Percentiles rank a stretch among this genome's conserved stretches.
Evolutionary conservation across 2,329 filamentous ascomycete genomes (phyloP).

Genomic region (Xylariaceae sp.): DNA sequence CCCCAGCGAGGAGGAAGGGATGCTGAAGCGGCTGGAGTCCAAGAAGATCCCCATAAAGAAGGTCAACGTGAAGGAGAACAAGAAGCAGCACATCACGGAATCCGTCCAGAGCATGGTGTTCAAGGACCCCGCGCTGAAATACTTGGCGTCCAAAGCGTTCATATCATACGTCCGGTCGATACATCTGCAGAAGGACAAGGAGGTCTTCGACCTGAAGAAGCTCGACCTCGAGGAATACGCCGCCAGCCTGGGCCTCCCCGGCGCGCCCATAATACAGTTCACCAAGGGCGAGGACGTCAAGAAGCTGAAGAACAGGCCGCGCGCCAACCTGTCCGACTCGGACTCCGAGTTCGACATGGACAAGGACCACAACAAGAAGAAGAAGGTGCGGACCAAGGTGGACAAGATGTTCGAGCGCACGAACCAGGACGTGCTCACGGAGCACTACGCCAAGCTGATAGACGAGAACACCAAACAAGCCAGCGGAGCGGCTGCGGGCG

Average conservation of each 20-base stretch:
- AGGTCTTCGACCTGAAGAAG: constrained; percentile 78
- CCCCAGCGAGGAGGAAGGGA: constrained; percentile 86
- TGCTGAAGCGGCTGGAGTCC: constrained; percentile 75
- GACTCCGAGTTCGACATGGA: constrained; percentile 52
- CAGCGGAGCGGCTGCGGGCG: constrained; percentile 40
- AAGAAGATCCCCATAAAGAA: constrained; percentile 86
- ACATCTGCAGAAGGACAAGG: constrained; percentile 79
- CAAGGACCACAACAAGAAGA: constrained; percentile 48
- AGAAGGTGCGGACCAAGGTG: constrained; percentile 83
- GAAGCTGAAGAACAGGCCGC: constrained; percentile 77
- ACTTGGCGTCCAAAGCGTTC: constrained; percentile 93
- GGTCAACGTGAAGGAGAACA: constrained; percentile 83
- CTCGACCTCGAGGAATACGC: constrained; percentile 84
- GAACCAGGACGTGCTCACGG: constrained; percentile 93
- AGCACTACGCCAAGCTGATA: constrained; percentile 86
- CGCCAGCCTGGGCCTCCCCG: constrained; percentile 78
- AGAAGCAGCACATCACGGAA: constrained; percentile 78
- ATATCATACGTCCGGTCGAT: constrained; percentile 82
- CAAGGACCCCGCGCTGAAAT: constrained; percentile 88
- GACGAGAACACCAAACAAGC: constrained; percentile 39
- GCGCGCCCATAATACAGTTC: constrained; percentile 89
- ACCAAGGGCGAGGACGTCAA: constrained; percentile 85
- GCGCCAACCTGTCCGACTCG: constrained; percentile 60
- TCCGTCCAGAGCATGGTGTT: constrained; percentile 94
- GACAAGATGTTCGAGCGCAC: constrained; percentile 96